These are phyloP conservation scores for Colletotrichum sidae DNA, from an alignment of 2,329 filamentous ascomycete genomes.

Conservation along the genomic window DNA sequence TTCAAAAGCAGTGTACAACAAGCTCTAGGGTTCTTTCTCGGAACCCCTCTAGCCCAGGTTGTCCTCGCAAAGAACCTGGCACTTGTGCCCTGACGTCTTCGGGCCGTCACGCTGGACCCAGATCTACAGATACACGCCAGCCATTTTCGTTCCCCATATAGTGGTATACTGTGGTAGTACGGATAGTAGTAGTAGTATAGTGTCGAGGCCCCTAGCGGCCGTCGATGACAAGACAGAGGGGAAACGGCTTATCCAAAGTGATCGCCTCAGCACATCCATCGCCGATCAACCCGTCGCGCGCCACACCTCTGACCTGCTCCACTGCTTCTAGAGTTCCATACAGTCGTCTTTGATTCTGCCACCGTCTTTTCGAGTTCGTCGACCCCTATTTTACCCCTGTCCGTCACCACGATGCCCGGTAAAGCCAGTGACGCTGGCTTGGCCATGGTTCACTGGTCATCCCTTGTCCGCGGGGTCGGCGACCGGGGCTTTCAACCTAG, in stretches of 20 bases:
- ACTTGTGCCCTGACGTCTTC: constrained; percentile 26
- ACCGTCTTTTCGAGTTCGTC: constrained; percentile 20
- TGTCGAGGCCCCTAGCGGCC: constrained; percentile 18
- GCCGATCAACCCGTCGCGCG: constrained; percentile 3
- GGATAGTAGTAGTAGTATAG: no score
- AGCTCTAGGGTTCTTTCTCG: not conserved
- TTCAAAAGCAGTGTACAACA: constrained; percentile 11
- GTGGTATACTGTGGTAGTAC: no score
- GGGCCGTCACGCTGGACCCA: constrained; percentile 33
- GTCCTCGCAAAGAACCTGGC: constrained; percentile 20
- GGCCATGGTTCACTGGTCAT: not conserved
- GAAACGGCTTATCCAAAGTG: constrained; percentile 6
- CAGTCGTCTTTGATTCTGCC: constrained; percentile 14
- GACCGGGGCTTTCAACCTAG: constrained; percentile 7
- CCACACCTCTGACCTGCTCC: constrained; percentile 22
- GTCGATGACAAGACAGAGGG: constrained; percentile 17
- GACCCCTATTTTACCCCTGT: constrained; percentile 33
- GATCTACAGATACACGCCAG: constrained; percentile 27
- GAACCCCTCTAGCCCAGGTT: not conserved
- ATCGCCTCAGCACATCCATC: constrained; percentile 3
- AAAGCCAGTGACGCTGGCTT: not conserved
- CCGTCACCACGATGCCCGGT: constrained; percentile 9
- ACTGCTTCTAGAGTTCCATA: constrained; percentile 36
- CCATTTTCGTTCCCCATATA: constrained; percentile 12
- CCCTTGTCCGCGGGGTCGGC: constrained; percentile 24